Conservation (phyloP, 1,284 basidiomycete genomes). For the Cystobasidium slooffiae region DNA sequence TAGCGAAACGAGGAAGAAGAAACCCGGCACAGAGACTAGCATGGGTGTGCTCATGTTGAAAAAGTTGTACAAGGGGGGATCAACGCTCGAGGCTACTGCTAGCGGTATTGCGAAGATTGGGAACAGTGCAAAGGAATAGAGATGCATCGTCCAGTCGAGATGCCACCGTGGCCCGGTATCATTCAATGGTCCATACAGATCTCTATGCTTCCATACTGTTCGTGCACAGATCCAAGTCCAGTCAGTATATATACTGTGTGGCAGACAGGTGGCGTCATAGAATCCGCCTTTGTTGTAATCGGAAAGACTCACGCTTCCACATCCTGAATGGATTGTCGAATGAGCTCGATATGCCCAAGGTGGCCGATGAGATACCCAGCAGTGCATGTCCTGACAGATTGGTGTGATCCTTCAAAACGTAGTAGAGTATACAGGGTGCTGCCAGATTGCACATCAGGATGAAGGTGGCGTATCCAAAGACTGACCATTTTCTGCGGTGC, state of each 20-base stretch:
- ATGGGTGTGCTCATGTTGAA: constrained; percentile 49
- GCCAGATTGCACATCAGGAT: constrained; percentile 40
- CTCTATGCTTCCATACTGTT: constrained; percentile 46
- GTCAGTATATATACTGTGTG: background rate
- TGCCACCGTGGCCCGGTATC: constrained; percentile 37
- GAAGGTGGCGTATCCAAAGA: constrained; percentile 36
- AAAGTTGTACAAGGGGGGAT: constrained; percentile 48
- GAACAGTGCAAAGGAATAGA: constrained; percentile 43
- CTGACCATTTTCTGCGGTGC: constrained; percentile 29
- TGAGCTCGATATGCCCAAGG: constrained; percentile 46
- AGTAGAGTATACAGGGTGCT: constrained; percentile 43
- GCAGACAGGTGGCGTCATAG: background rate
- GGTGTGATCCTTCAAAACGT: constrained; percentile 31
- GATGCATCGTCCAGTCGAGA: constrained; percentile 45
- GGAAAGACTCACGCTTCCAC: constrained; percentile 44
- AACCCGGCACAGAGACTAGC: constrained; percentile 45
- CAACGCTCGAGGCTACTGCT: constrained; percentile 47
- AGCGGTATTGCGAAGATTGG: constrained; percentile 50
- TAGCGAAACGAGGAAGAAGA: constrained; percentile 48
- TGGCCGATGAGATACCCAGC: constrained; percentile 43
- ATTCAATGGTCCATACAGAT: constrained; percentile 48
- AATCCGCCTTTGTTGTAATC: background rate
- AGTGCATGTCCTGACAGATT: background rate
- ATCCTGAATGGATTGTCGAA: constrained; percentile 50
- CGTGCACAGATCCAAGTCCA: no score